Conservation (phyloP, 768 basidiomycete genomes). For the Mycena olivaceomarginata region DNA sequence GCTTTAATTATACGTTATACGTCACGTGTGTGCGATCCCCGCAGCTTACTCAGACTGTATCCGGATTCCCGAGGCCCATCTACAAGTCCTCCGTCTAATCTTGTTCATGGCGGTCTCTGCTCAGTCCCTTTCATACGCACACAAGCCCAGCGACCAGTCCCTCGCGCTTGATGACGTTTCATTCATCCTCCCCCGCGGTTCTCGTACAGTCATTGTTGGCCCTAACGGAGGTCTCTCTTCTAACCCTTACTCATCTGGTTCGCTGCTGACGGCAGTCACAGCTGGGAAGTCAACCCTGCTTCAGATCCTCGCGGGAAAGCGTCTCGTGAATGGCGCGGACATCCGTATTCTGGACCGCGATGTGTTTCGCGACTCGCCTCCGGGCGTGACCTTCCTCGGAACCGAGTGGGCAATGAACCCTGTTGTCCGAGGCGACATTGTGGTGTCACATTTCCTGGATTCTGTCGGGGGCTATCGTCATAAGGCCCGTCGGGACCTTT, state of each 20-base stretch:
- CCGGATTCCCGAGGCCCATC: no score
- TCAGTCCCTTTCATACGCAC: conserved; percentile 74
- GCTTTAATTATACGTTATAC: no score
- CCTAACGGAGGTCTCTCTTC: conserved; percentile 88
- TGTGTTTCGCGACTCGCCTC: conserved; percentile 92
- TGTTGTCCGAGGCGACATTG: conserved; percentile 93
- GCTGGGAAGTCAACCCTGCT: conserved; percentile 98
- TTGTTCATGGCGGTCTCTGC: conserved; percentile 65
- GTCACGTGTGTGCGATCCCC: no score
- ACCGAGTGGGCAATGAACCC: conserved; percentile 91
- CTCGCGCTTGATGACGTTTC: conserved; percentile 80
- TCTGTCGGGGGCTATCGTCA: conserved; percentile 97
- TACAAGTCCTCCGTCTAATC: background rate
- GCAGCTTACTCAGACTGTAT: no score
- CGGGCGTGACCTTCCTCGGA: conserved; percentile 90
- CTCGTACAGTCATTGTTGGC: conserved; percentile 91
- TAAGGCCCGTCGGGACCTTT: conserved; percentile 88
- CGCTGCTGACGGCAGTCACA: conserved; percentile 52
- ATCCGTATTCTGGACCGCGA: conserved; percentile 87
- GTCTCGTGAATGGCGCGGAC: conserved; percentile 79
- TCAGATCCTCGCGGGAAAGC: conserved; percentile 95
- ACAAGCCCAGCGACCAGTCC: conserved; percentile 58
- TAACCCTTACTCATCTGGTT: conserved; percentile 15
- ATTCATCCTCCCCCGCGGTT: conserved; percentile 82
- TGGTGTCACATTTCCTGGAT: conserved; percentile 96